Evolutionary conservation across 352 stramenopile genomes (phyloP), one percentile per base, ranked within the genome.

Genomic region (Phytopythium vexans): DNA sequence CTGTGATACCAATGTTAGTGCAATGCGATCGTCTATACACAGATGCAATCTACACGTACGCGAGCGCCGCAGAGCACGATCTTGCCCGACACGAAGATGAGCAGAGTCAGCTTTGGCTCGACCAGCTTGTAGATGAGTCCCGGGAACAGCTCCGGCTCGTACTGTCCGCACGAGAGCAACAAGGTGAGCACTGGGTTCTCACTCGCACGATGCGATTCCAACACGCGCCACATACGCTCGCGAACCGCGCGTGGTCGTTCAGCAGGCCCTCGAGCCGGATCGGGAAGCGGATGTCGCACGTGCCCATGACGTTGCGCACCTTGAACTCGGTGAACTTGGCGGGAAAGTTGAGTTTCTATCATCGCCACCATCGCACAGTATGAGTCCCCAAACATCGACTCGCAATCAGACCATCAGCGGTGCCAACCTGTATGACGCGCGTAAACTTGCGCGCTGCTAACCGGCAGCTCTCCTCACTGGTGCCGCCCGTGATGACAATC

Each of bases 1-100:
- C 58, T 72, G 68, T 33, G 49, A 9, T 2, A 16, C 34, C 3
- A 8, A 37, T 11, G 21, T 3, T 8, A 6, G 37, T 43, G 7
- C n/a, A 49, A 11, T 49, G 12, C 12, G 27, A 10, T 12, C 9
- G 33, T 3, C n/a, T 15, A 8, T 8, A 8, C 8, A 12, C 1
- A 10, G 16, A 50, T 31, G 16, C 7, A 44, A 11, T 1, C 16
- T 52, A 11, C 98, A 73, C 64, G 98, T 98, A 21, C 96, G 91
- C 39, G 81, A 92, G n/a, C 99, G 0, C 77, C 96, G 65, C 99
- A 99, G 12, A 99, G 96, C 16, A 99, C 96, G 52, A 99, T 86
- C 68, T 99, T 99, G 34, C 97, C 97, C 21, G 89, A 98, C 9
- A 99, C 97, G 72, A 99, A 99, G 56, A 99, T 98, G 31, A 99